A percentile compares a stretch with the other conserved stretches of the same genome.
Conservation (phyloP, 2,329 filamentous ascomycete genomes). For the Hypoxylon sp. region DNA sequence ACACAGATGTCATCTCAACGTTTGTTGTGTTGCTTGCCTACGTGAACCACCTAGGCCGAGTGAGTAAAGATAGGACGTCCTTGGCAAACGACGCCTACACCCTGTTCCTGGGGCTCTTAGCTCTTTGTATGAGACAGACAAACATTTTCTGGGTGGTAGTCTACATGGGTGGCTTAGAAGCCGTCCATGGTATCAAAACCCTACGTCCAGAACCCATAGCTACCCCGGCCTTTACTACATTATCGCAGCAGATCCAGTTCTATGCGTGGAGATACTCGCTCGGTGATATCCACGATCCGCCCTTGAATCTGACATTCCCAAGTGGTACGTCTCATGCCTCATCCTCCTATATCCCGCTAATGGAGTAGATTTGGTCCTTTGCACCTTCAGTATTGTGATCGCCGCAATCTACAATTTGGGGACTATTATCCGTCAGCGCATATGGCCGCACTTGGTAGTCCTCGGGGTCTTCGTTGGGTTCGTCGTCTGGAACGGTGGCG, state of each 20-base stretch:
- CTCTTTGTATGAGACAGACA: constrained; percentile 88
- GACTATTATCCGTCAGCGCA: constrained; percentile 58
- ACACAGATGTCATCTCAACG: constrained; percentile 91
- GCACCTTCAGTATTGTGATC: constrained; percentile 73
- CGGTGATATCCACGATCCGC: constrained; percentile 69
- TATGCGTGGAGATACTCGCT: constrained; percentile 60
- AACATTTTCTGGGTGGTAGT: constrained; percentile 96
- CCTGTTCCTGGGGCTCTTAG: constrained; percentile 70
- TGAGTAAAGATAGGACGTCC: constrained; percentile 53
- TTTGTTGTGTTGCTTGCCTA: constrained; percentile 80
- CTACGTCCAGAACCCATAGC: constrained; percentile 54
- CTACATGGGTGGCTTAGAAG: constrained; percentile 75
- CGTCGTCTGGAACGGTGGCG: constrained; percentile 87
- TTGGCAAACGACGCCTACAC: constrained; percentile 59
- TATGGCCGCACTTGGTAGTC: constrained; percentile 73
- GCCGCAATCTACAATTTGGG: constrained; percentile 66
- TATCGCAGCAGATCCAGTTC: constrained; percentile 55
- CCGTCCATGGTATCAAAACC: constrained; percentile 64
- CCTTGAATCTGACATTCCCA: constrained; percentile 61
- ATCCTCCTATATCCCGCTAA: not conserved
- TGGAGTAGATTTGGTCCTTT: constrained; percentile 65
- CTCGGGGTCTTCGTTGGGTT: constrained; percentile 79
- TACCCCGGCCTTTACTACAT: constrained; percentile 51
- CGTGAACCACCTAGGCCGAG: constrained; percentile 64
- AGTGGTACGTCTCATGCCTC: constrained; percentile 60